Conservation (phyloP, 441 rosid species). For the Adansonia gregorii region DNA sequence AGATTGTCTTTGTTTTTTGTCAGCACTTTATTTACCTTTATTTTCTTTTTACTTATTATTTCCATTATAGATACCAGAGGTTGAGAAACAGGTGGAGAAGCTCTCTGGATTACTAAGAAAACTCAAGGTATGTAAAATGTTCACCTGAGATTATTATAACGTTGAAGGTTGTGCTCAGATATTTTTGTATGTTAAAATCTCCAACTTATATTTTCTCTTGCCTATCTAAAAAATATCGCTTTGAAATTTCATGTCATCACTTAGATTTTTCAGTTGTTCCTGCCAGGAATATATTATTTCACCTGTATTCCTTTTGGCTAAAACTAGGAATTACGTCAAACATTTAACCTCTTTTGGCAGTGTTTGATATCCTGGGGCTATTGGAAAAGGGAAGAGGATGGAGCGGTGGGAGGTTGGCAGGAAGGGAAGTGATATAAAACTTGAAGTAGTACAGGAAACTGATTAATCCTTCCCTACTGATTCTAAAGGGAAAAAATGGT, state of each 20-base stretch:
- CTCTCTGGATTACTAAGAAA: conserved; percentile 55
- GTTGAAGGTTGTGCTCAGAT: neutral
- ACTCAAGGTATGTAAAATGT: conserved; percentile 54
- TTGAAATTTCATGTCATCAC: neutral
- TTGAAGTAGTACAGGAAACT: neutral
- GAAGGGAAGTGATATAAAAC: neutral
- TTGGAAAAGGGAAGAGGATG: neutral
- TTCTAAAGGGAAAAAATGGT: neutral
- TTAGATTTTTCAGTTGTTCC: neutral
- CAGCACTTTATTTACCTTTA: neutral
- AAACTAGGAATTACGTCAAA: neutral
- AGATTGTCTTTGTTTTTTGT: neutral
- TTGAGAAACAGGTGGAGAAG: conserved; percentile 62
- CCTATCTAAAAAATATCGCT: neutral
- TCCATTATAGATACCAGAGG: conserved; percentile 57
- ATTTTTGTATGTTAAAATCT: neutral
- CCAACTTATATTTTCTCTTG: neutral
- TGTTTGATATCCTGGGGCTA: neutral
- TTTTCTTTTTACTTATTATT: conserved; percentile 18
- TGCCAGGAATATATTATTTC: neutral
- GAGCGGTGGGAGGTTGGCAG: neutral
- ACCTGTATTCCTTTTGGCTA: neutral
- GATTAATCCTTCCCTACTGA: neutral
- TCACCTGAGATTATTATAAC: conserved; percentile 3
- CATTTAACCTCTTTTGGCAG: neutral